Evolutionary conservation across 352 stramenopile genomes (phyloP), one percentile per base, ranked within the genome.

Genomic region (Globisporangium recalcitrans): DNA sequence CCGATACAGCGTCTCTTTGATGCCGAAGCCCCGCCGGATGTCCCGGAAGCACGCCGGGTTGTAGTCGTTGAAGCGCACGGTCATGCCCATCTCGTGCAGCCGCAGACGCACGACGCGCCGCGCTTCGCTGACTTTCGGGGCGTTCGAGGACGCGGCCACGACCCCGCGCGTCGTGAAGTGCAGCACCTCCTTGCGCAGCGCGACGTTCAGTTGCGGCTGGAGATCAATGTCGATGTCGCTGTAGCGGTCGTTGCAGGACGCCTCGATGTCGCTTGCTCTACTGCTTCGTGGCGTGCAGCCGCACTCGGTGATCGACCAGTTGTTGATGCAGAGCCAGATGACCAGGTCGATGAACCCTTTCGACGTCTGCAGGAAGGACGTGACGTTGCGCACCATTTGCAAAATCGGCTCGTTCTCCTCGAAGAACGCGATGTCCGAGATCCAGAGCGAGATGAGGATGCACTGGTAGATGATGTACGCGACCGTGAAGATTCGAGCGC

Each of bases 141-240:
- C 75, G 60, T 91, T 91, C 1, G 78, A 76, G 26, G 82, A 92
- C 19, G 85, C 82, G 19, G 85, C 85, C 2, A 94, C 84, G 24
- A 96, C 82, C 7, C 88, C 88, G 46, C 85, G 79, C 2, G 87
- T 96, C 19, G 88, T 94, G 53, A 95, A 96, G 51, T 93, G 84
- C 47, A 96, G 79, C 46, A 96, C 86, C 66, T 96, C 88, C 58
- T 93, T 94, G 5, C 88, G 80, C 54, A 96, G 56, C 11, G 82
- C 88, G 2, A 90, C 75, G 63, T 96, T 96, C 24, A 96, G 71
- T 57, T 96, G 87, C 4, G 85, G 85, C 67, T 94, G 78, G 0
- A 92, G 70, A 62, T 92, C 81, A 40, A 94, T 86, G 48, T 92
- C 80, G 3, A 92, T 68, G 53, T 94, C 85, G 38, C 81, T 94